Conservation (phyloP, 192 early-diverging fungal species). For the Umbelopsis ramanniana region DNA sequence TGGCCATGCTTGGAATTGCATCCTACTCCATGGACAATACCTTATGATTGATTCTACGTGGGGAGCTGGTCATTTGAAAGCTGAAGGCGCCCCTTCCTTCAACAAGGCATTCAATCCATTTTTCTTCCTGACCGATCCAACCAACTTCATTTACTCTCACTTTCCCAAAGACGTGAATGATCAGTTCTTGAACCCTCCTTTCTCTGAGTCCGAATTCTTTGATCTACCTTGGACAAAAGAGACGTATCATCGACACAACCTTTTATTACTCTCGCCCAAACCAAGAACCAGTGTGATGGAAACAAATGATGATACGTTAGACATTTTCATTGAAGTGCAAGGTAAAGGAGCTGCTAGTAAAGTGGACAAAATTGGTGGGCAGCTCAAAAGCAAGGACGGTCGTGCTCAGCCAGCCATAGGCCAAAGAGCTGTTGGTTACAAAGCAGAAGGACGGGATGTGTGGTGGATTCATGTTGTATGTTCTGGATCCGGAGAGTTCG, state of each 20-base stretch:
- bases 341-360: background rate
- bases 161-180: constrained; percentile 53
- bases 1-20: constrained; percentile 62
- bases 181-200: constrained; percentile 52
- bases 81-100: constrained; percentile 35
- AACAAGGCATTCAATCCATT: constrained; percentile 53
- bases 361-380: background rate
- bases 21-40: constrained; percentile 51
- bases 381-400: background rate
- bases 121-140: constrained; percentile 58
- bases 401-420: background rate
- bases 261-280: constrained; percentile 7
- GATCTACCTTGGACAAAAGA: constrained; percentile 45
- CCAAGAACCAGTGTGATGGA: constrained; percentile 6
- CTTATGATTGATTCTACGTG: constrained; percentile 63
- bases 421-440: constrained; percentile 6
- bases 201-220: constrained; percentile 49
- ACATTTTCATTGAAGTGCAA: constrained; percentile 21
- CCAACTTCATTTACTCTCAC: constrained; percentile 60
- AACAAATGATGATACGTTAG: constrained; percentile 12
- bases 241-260: constrained; percentile 3
- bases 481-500: background rate
- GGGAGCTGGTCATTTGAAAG: constrained; percentile 52
- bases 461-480: constrained; percentile 26
- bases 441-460: background rate